Percentiles rank a stretch among this genome's conserved stretches.
Conservation (phyloP, 1,284 basidiomycete species). For the Ceratobasidium sp. region DNA sequence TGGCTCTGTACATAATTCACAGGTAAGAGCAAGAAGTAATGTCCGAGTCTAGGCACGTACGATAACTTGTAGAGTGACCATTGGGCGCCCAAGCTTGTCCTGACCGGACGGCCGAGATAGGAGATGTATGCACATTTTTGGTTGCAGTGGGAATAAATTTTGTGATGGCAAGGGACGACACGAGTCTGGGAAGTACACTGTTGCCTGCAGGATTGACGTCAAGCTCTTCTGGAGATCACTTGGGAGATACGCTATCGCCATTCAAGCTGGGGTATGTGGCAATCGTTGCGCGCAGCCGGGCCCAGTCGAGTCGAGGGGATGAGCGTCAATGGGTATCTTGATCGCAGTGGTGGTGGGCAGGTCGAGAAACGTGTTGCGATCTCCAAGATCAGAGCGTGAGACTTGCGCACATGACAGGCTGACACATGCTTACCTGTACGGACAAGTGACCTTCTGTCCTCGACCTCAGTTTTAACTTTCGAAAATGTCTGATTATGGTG, state of each 20-base stretch:
- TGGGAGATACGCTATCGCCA: conserved; percentile 33
- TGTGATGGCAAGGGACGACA: conserved; percentile 32
- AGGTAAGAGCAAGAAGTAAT: conserved; percentile 16
- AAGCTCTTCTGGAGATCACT: conserved; percentile 33
- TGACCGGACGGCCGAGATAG: conserved; percentile 32
- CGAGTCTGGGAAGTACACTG: conserved; percentile 35
- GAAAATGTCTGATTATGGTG: conserved; percentile 35
- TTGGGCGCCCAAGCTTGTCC: not conserved
- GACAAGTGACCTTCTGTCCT: conserved; percentile 20
- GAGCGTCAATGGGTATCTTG: not conserved
- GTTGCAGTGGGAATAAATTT: conserved; percentile 12
- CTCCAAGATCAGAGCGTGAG: not conserved
- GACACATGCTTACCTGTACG: conserved; percentile 22
- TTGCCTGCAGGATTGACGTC: conserved; percentile 37
- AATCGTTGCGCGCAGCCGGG: too few relatives aligned
- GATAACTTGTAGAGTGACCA: not conserved
- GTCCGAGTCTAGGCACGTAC: conserved; percentile 20
- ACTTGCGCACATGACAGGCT: conserved; percentile 10
- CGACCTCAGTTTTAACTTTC: conserved; percentile 9
- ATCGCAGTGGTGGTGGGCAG: conserved; percentile 11
- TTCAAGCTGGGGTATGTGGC: conserved; percentile 6
- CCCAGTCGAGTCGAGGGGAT: too few relatives aligned
- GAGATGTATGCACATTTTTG: conserved; percentile 9
- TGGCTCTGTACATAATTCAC: conserved; percentile 30
- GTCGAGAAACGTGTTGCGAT: conserved; percentile 25